Base-by-base conservation (phyloP, 768 basidiomycete genomes). In the Sporobolomyces phaffii region DNA sequence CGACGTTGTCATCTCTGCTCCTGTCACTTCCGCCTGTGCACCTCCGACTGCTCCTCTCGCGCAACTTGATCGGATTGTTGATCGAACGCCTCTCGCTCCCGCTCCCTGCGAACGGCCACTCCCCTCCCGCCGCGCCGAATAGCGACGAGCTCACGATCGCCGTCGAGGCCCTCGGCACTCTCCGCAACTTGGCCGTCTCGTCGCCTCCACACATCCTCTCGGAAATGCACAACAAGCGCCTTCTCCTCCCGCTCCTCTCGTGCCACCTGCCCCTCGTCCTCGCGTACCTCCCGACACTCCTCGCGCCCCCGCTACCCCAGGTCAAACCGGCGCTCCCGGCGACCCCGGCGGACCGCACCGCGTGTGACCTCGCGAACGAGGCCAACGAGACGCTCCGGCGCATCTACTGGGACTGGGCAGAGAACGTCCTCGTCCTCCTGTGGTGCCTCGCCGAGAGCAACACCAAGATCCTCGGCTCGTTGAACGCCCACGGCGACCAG, bases 211-310 rank as follows among this genome's bases (percentile, higher is more conserved):
- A 67, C 38, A 48, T 72, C 48, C 50, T 72, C 50, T 68, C 70
- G 24, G 70, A 72, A 47, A 72, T 72, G 66, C 67, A 68, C 66
- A 72, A 72, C 70, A 72, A 72, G 56, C 62, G 64, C 17, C 54
- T 72, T 41, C 63, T 72, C 50, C 66, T 65, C 48, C 70, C 66
- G 2, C 67, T 68, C 64, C 29, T 54, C n/a, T 5, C 49, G 15
- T 41, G 60, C 38, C 70, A 68, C 67, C 28, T 68, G 18, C 70
- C 70, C 22, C 63, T 68, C 56, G 66, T 72, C 57, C 14, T 41
- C 17, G 18, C 40, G 38, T 64, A 57, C 60, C 66, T 72, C 28
- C 63, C 63, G 5, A 18, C 40, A 11, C 50, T 56, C 10, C 70
- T 72, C 49, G 43, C 22, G 9, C 62, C 65, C 28, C n/a, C 62